These are phyloP conservation scores for Lasiosphaeriaceae sp. DNA, from an alignment of 495 filamentous ascomycete species.

Conservation along the genomic window DNA sequence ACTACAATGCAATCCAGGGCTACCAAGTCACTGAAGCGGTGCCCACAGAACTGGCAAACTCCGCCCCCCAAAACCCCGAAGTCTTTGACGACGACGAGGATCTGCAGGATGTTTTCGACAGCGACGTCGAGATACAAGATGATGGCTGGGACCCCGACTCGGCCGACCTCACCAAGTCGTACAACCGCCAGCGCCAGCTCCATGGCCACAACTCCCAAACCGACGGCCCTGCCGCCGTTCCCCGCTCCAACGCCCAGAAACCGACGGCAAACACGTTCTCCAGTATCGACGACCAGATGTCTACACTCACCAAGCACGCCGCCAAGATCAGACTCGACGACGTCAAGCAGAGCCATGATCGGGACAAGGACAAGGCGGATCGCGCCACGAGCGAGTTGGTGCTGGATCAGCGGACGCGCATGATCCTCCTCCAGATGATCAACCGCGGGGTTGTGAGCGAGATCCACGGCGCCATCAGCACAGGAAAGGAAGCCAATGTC, in stretches of 20 bases:
- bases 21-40: constrained; percentile 25
- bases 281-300: constrained; percentile 81
- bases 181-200: constrained; percentile 76
- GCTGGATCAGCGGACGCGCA: constrained; percentile 85
- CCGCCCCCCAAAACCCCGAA: constrained; percentile 8
- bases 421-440: constrained; percentile 94
- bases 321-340: constrained; percentile 83
- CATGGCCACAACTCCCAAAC: constrained; percentile 32
- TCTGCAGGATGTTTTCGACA: constrained; percentile 39
- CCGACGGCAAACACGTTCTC: constrained; percentile 74
- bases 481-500: constrained; percentile 96
- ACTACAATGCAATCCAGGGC: constrained; percentile 24
- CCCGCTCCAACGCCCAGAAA: constrained; percentile 81
- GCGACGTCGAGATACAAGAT: constrained; percentile 44
- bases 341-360: constrained; percentile 48
- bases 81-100: constrained; percentile 31
- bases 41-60: constrained; percentile 17
- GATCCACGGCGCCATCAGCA: constrained; percentile 87
- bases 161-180: constrained; percentile 77
- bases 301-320: constrained; percentile 77
- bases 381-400: constrained; percentile 92
- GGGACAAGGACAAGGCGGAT: constrained; percentile 77
- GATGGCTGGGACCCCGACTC: constrained; percentile 59
- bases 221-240: constrained; percentile 48
- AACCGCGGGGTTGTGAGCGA: constrained; percentile 78